Evolutionary conservation across 805 yeast species (phyloP), one percentile per base, ranked within the genome.

Genomic region (Clavispora vitiphila): DNA sequence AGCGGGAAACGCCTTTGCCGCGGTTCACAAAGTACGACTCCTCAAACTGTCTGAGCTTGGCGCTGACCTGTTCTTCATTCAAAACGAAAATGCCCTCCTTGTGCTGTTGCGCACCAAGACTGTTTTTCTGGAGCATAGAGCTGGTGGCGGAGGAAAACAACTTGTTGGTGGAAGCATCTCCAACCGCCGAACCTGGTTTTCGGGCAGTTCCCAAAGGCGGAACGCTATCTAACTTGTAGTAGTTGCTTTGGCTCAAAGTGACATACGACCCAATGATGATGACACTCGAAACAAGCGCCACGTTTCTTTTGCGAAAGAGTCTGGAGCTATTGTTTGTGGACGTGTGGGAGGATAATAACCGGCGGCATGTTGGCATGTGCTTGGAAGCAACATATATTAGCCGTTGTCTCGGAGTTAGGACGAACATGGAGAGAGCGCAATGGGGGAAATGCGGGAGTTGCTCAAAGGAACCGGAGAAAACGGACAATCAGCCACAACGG

Each of bases 1-100:
- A 91, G 43, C 99, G 73, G 9, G 80, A 61, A 15, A 93, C 91
- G 16, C 98, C 98, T 46, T 84, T 82, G 10, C 91, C 90, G 44
- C 96, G 74, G 50, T 85, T 82, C 16, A 91, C 91, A 25, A 67
- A 60, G 55, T 82, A 86, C 47, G 91, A 80, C 61, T 90, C 93
- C 58, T 91, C 96, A 50, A 72, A 70, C 50, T 80, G 80, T 44
- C 90, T 76, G 48, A 90, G 69, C 45, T 77, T 74, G 23, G 71
- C 65, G 36, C 88, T 76, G 8, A 89, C 89, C 54, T 87, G 90
- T 23, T 77, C 83, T 20, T 83, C 89, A 18, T 72, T 71, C 38
- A 84, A 65, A 16, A 83, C 58, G 40, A 72, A 72, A 2, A 83
- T 69, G 3, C 78, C 81, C 48, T 77, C 76, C 46, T 80, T 77